Base-by-base conservation (phyloP, 1,139 yeast species). In the Yamadazyma aaseri region DNA sequence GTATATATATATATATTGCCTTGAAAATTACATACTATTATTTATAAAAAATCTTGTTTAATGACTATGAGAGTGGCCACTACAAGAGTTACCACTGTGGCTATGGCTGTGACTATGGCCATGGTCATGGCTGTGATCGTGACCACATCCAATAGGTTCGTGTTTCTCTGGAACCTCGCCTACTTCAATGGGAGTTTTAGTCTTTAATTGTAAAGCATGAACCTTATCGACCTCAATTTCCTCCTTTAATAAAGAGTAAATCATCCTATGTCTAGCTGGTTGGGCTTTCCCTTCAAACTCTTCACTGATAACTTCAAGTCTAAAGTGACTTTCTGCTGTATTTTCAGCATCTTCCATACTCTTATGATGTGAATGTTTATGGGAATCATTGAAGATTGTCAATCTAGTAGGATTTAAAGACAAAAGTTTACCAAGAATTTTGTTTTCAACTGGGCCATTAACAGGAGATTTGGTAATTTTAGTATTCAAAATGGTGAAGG, bases 151-250 rank as follows among this genome's bases (percentile, higher is more conserved):
- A 6, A 29, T 24, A 3, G 26, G 25, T 15, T 29, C 31, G 9
- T 18, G 12, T 17, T 16, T 7, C 8, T 7, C 6, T n/a, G 12
- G 8, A 22, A 11, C 25, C 10, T 18, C 24, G 14, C 33, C 61
- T 38, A 64, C 66, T 51, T 87, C 96, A 25, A 64, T 69, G 1
- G 76, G 74, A 1, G 97, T 89, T 58, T 85, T 85, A 0, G 96
- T 83, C 53, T 81, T 79, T 61, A 92, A 71, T 55, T 87, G 97
- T 41, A 92, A 65, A 0, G 97, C 97, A 63, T 92, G 98, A 15
- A 92, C 79, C 1, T 95, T 92, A 36, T 76, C 72, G 34, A 65
- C 67, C 35, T 73, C 69, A 53, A 90, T 63, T 54, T 89, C 96
- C 24, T 86, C 87, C 42, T 77, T 77, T 30, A 92, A 64, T 34